Evolutionary conservation across 768 basidiomycete species (phyloP).

Genomic region (Boletellus sp.): DNA sequence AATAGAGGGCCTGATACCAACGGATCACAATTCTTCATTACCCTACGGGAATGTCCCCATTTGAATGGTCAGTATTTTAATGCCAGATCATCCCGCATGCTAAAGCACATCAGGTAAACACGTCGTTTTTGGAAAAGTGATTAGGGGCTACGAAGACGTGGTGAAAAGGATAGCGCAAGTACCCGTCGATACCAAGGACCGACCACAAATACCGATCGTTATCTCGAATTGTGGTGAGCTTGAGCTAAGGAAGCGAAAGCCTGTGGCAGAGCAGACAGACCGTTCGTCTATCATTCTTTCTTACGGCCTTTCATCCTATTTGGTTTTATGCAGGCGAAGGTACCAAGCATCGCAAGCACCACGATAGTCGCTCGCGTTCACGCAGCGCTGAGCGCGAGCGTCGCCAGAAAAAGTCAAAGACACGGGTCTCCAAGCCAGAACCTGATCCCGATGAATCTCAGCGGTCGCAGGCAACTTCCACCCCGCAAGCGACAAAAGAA

Average conservation of each 20-base stretch:
- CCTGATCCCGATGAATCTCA: constrained; percentile 8
- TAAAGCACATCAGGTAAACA: constrained; percentile 47
- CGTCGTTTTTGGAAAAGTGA: constrained; percentile 52
- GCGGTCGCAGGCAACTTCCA: neutral
- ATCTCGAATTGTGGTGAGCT: constrained; percentile 84
- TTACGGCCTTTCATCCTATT: neutral
- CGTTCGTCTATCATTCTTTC: constrained; percentile 7
- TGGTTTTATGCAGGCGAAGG: constrained; percentile 4
- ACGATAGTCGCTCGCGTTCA: constrained; percentile 24
- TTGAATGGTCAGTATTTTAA: constrained; percentile 51
- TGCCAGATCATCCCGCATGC: neutral
- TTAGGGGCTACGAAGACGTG: constrained; percentile 60
- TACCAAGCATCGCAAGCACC: constrained; percentile 19
- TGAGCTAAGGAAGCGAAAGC: constrained; percentile 48
- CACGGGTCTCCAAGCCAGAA: constrained; percentile 3
- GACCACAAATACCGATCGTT: constrained; percentile 62
- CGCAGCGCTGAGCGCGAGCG: constrained; percentile 26
- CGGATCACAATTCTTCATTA: constrained; percentile 84
- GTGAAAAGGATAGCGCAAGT: constrained; percentile 57
- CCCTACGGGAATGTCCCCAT: constrained; percentile 71
- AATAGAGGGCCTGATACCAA: constrained; percentile 85
- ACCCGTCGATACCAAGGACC: constrained; percentile 70
- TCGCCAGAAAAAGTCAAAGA: constrained; percentile 28
- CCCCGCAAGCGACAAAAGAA: constrained; percentile 58
- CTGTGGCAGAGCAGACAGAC: constrained; percentile 4